phyloP scores from a whole-genome alignment of 768 basidiomycete genomes.

The Hericium coralloides region DNA sequence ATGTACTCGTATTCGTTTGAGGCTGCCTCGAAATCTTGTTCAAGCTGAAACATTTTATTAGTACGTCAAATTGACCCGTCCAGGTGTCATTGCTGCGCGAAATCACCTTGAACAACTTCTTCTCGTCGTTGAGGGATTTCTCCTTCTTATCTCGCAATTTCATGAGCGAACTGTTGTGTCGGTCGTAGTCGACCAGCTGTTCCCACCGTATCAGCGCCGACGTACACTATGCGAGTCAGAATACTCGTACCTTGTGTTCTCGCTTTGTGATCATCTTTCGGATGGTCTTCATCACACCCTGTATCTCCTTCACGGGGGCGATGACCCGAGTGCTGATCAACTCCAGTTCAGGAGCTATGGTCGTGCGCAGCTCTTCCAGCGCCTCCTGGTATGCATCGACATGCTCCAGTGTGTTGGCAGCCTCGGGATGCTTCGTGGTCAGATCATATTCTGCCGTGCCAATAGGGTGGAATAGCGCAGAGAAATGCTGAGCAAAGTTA shows the following conservation, averaged over 20 bases:
- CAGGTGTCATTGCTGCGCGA: background rate
- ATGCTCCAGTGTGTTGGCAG: constrained; percentile 69
- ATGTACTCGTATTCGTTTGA: constrained; percentile 91
- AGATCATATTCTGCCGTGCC: constrained; percentile 75
- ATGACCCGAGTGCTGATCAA: constrained; percentile 83
- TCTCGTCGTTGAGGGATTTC: constrained; percentile 91
- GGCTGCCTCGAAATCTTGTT: constrained; percentile 92
- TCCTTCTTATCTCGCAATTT: constrained; percentile 99
- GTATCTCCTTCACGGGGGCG: constrained; percentile 84
- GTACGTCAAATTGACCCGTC: too few species aligned
- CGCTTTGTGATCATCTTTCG: constrained; percentile 94
- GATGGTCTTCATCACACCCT: constrained; percentile 77
- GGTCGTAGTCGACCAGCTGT: constrained; percentile 87
- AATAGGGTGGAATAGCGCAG: constrained; percentile 55
- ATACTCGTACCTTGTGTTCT: constrained; percentile 74
- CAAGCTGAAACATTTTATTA: constrained; percentile 45
- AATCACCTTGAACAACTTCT: constrained; percentile 88
- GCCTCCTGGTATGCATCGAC: constrained; percentile 61
- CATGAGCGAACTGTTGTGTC: constrained; percentile 90
- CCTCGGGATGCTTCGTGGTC: constrained; percentile 67
- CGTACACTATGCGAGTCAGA: background rate
- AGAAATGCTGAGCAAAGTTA: constrained; percentile 56
- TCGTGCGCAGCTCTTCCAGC: constrained; percentile 75
- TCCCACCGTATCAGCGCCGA: background rate
- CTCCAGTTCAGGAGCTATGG: constrained; percentile 85